Base-by-base conservation (phyloP, 202 grass and related monocot genomes). In the Saccharum hybrid region DNA sequence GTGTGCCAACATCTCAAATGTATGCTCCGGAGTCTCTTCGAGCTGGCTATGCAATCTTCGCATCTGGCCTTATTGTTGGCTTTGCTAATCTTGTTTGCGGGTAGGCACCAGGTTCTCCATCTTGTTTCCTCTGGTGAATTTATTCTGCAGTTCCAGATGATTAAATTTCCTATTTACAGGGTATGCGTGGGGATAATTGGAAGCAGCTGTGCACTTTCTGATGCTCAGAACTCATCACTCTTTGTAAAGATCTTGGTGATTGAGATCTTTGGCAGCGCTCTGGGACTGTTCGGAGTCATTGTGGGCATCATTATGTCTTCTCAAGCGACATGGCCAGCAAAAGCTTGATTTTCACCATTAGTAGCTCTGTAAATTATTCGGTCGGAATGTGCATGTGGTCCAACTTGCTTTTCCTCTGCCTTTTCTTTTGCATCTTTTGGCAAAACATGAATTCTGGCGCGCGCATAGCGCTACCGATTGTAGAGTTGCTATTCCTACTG, bases 291-390 rank as follows among this genome's bases (percentile, higher is more conserved):
- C 75, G 96, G 96, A 60, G 96, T 98, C 37, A 98, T 98, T 21
- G 96, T 96, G 42, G 96, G 93, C 62, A 98, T 98, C 74, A 98
- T 98, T 71, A 98, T 98, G 93, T 98, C 96, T 76, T 0, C 96
- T 90, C 93, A 98, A 94, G 96, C 96, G 73, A 75, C 96, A 66
- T 98, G 96, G 93, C 93, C 93, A 0, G 81, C 89, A 10, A 91
- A 83, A 83, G 81, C 80, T 28, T 85, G 72, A 85, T 15, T 69
- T 19, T 19, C 67, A 16, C 9, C 63, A 59, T 80, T 36, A 8
- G 21, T 37, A 10, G 11, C 12, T 33, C 80, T 87, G 84, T 90
- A 90, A 87, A 90, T 90, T 90, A 76, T 71, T 75, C 14, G 26
- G 54, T 84, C 5, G 0, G 23, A 83, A 71, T 75, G 73, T 61